Conservation (phyloP, 148 eudicot species). For the Arctostaphylos glauca region DNA sequence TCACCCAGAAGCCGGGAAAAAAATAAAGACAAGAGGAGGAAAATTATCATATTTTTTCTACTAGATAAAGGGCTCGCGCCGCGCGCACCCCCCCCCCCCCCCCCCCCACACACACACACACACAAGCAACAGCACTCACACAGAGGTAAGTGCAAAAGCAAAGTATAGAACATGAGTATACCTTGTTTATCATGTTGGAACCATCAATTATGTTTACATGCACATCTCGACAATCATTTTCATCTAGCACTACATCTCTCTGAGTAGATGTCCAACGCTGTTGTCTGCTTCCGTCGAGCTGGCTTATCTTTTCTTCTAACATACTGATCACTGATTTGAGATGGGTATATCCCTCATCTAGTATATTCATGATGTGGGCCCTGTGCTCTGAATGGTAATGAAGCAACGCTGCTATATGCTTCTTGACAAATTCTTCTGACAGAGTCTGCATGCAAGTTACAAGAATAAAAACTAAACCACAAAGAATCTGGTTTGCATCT, state of each 20-base stretch:
- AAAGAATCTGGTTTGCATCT: not conserved
- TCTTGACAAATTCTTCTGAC: conserved; percentile 43
- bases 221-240: conserved; percentile 38
- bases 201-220: conserved; percentile 34
- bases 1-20: not conserved
- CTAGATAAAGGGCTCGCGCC: not conserved
- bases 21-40: not conserved
- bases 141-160: not conserved
- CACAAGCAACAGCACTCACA: not conserved
- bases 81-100: too few species aligned
- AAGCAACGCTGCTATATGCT: conserved; percentile 53
- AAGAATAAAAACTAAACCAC: conserved; percentile 4
- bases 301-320: conserved; percentile 54
- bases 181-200: conserved; percentile 39
- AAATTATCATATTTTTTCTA: not conserved
- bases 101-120: not conserved
- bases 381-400: conserved; percentile 57
- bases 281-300: conserved; percentile 27
- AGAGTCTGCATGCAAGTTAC: conserved; percentile 42
- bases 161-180: conserved; percentile 21
- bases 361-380: conserved; percentile 43
- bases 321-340: conserved; percentile 42
- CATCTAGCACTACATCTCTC: conserved; percentile 20
- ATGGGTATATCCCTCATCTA: conserved; percentile 58
- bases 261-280: conserved; percentile 27